These are phyloP conservation scores for Chamaecrista fasciculata DNA, from an alignment of 306 rosid genomes.

Conservation along the genomic window DNA sequence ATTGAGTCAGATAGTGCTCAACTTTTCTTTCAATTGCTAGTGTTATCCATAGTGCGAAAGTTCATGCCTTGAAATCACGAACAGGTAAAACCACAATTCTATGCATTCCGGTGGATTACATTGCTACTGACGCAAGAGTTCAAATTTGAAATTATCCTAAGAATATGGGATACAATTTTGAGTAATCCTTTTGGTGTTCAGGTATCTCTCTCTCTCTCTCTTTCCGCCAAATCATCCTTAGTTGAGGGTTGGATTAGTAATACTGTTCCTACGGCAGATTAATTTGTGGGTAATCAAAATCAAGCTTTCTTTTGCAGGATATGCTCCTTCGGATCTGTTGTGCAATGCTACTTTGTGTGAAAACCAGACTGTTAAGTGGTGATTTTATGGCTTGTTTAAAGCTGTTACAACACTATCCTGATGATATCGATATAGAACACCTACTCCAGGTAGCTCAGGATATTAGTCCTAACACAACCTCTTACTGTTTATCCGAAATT, in stretches of 20 bases:
- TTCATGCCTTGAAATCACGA: conserved; percentile 17
- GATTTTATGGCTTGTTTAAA: conserved; percentile 71
- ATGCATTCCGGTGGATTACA: conserved; percentile 87
- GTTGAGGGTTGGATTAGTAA: background rate
- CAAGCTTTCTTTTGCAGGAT: conserved; percentile 48
- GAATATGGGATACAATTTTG: conserved; percentile 84
- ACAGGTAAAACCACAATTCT: conserved; percentile 77
- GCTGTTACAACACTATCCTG: conserved; percentile 75
- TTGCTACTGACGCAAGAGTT: conserved; percentile 80
- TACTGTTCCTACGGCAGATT: background rate
- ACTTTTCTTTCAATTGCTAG: conserved; percentile 11
- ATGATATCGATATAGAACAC: conserved; percentile 58
- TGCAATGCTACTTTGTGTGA: conserved; percentile 74
- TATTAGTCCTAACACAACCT: conserved; percentile 57
- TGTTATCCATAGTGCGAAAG: conserved; percentile 13
- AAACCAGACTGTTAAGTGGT: conserved; percentile 57
- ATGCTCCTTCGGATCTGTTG: conserved; percentile 81
- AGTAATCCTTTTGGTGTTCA: conserved; percentile 73
- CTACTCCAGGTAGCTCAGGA: conserved; percentile 73
- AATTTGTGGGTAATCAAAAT: background rate
- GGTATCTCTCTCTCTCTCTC: conserved; percentile 43
- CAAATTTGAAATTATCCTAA: conserved; percentile 55
- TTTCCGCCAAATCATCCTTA: background rate
- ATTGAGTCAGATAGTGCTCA: background rate
- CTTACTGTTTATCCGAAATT: conserved; percentile 46